These are phyloP conservation scores for Aspergillus campestris DNA, from an alignment of 495 filamentous ascomycete species.

Conservation along the genomic window DNA sequence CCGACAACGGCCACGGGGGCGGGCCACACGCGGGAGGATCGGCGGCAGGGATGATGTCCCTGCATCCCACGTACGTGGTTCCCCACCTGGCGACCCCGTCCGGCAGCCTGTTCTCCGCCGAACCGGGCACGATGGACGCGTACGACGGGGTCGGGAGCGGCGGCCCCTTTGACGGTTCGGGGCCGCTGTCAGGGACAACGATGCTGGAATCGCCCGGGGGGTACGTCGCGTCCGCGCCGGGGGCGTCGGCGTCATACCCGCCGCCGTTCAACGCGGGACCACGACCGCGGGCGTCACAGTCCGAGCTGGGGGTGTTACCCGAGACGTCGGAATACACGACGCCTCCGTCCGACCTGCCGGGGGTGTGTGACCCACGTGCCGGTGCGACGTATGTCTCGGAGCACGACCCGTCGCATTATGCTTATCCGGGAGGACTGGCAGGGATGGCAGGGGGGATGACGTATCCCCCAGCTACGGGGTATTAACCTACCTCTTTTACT, in stretches of 20 bases:
- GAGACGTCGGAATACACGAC: slow-evolving; percentile 16
- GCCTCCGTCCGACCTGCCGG: slow-evolving; percentile 14
- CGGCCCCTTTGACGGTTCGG: slow-evolving; percentile 1
- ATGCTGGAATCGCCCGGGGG: slow-evolving; percentile 6
- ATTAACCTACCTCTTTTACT: neutral
- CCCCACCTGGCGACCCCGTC: slow-evolving; percentile 19
- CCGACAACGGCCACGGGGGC: neutral
- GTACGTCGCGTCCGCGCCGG: slow-evolving; percentile 16
- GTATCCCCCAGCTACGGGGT: neutral
- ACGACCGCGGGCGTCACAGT: slow-evolving; percentile 14
- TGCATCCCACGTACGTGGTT: slow-evolving; percentile 8
- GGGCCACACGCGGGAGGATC: slow-evolving; percentile 4
- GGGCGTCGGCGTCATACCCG: slow-evolving; percentile 32
- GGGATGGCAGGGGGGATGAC: too few species aligned
- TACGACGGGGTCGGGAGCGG: slow-evolving; percentile 5
- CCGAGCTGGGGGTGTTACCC: slow-evolving; percentile 16
- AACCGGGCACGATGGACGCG: slow-evolving; percentile 21
- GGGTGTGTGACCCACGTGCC: slow-evolving; percentile 6
- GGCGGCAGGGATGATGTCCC: slow-evolving; percentile 5
- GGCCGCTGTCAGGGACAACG: slow-evolving; percentile 1
- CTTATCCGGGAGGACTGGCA: too few species aligned
- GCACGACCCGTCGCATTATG: too few species aligned
- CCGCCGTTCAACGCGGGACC: slow-evolving; percentile 28
- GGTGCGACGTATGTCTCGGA: slow-evolving; percentile 1
- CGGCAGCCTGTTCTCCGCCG: slow-evolving; percentile 20